Evolutionary conservation across 75 land plant genomes (phyloP).

Genomic region (Gnetum montanum): DNA sequence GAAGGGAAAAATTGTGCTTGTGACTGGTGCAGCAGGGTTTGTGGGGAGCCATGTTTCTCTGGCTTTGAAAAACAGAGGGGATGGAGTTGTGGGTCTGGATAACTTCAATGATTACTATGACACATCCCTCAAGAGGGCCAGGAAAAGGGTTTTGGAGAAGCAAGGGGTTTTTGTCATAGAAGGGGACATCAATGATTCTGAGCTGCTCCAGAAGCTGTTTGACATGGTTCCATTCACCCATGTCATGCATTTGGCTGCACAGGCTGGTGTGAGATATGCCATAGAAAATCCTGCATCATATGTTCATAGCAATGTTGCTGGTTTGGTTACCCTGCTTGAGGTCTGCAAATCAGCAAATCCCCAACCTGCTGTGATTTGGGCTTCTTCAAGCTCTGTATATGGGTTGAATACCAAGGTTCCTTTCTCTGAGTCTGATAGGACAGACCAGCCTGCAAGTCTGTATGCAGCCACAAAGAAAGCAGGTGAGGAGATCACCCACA

Average conservation of each 20-base stretch:
- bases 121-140: conserved; percentile 45
- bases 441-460: conserved; percentile 73
- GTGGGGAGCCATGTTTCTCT: conserved; percentile 69
- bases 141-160: conserved; percentile 40
- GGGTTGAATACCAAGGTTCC: conserved; percentile 68
- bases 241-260: conserved; percentile 79
- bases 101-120: conserved; percentile 82
- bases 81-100: conserved; percentile 85
- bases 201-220: conserved; percentile 46
- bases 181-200: conserved; percentile 65
- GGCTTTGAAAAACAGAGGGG: conserved; percentile 66
- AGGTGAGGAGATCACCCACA: conserved; percentile 77
- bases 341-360: conserved; percentile 51
- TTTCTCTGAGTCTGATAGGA: conserved; percentile 66
- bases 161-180: conserved; percentile 61
- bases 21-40: conserved; percentile 91
- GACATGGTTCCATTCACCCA: conserved; percentile 66
- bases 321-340: conserved; percentile 65
- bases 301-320: conserved; percentile 62
- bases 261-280: conserved; percentile 89
- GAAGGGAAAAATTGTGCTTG: conserved; percentile 41
- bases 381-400: conserved; percentile 83
- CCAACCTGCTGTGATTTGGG: conserved; percentile 80
- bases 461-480: conserved; percentile 93
- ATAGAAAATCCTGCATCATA: conserved; percentile 72